Conservation (phyloP, 2,329 filamentous ascomycete species). For the Monosporascus sp. region DNA sequence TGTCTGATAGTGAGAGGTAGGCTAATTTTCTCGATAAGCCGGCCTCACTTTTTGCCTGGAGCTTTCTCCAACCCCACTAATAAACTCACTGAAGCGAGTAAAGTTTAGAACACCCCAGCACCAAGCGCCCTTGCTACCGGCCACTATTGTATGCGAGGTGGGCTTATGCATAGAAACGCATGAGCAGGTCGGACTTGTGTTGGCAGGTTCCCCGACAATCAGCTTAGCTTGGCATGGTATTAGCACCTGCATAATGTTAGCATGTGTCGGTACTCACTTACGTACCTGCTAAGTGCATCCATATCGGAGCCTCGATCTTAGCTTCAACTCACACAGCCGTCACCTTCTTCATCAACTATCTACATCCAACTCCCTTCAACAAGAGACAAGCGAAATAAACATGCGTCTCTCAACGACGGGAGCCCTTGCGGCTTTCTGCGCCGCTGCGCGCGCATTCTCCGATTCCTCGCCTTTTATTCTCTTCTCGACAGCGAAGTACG, state of each 20-base stretch:
- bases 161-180: too few relatives aligned
- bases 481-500: slow-evolving; percentile 79
- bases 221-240: neutral
- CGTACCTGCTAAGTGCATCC: neutral
- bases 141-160: too few relatives aligned
- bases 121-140: too few relatives aligned
- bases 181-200: neutral
- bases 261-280: neutral
- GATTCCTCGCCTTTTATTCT: slow-evolving; percentile 87
- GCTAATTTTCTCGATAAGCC: too few relatives aligned
- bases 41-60: too few relatives aligned
- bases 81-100: too few relatives aligned
- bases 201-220: neutral
- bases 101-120: too few relatives aligned
- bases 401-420: slow-evolving; percentile 53
- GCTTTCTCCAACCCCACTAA: too few relatives aligned
- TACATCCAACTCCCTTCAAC: neutral
- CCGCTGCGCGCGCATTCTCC: slow-evolving; percentile 65
- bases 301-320: neutral
- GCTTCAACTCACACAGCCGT: neutral
- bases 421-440: slow-evolving; percentile 48
- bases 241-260: neutral
- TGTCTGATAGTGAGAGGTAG: too few relatives aligned
- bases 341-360: neutral
- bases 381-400: slow-evolving; percentile 3